Base-by-base conservation (phyloP, 2,329 filamentous ascomycete genomes). In the Colletotrichum sp. region DNA sequence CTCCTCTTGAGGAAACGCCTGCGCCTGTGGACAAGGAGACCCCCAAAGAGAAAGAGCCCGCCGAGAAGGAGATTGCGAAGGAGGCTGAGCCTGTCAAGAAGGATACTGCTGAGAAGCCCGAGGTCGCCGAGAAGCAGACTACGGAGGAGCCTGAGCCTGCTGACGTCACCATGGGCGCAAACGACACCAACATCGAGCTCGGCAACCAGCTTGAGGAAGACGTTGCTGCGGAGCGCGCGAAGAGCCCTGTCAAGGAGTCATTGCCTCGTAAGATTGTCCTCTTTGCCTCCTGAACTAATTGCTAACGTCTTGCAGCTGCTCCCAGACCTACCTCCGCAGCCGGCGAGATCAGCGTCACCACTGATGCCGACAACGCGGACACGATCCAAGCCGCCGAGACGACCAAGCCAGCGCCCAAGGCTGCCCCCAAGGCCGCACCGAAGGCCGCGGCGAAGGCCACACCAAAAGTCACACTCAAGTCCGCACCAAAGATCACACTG, bases 301-400 rank as follows among this genome's bases (percentile, higher is more conserved):
- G 5, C 34, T 74, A 5, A 74, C 15, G 8, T 13, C 2, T 3
- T 28, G 9, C 2, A 74, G 74, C 65, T 10, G 38, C 48, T 18
- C 6, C 70, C 4, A 10, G 65, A 16, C 24, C 57, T 16, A 38
- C 52, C 21, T 26, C 67, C 24, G 57, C 72, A 8, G 24, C 72
- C 6, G 55, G 52, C 16, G 69, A 75, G 8, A 75, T 75, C 57
- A 75, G 72, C 26, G 73, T 75, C 16, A 66, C 71, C 30, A 76
- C 74, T 8, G 26, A 60, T 3, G 36, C 18, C 13, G 60, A 38
- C n/a, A 60, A 57, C 9, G 48, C 60, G 1, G 73, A 76, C 8
- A 68, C 70, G 8, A 66, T 73, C n/a, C 63, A 75, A 38, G 71
- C 70, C 18, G 66, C 71, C 2, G 55, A 66, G n/a, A 38, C 52